These are phyloP conservation scores for Citrus australasica DNA, from an alignment of 345 rosid species.

Conservation along the genomic window DNA sequence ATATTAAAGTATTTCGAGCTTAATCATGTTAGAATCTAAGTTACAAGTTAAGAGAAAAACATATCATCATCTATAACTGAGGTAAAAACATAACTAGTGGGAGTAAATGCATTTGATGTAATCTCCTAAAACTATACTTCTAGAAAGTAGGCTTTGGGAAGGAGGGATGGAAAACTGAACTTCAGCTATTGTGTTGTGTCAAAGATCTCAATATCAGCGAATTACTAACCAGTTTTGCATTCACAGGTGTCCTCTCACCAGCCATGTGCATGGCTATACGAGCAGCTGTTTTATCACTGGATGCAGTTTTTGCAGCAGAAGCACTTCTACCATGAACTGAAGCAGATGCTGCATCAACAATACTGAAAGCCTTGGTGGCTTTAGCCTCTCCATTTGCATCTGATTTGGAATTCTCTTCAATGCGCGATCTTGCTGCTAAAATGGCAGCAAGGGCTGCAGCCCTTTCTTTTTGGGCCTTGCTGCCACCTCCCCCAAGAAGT, in stretches of 20 bases:
- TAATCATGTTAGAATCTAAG: background rate
- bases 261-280: constrained; percentile 95
- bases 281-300: constrained; percentile 85
- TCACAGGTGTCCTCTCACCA: constrained; percentile 88
- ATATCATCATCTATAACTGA: background rate
- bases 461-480: constrained; percentile 89
- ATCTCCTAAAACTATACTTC: background rate
- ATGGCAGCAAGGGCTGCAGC: constrained; percentile 88
- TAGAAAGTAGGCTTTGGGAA: background rate
- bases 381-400: constrained; percentile 49
- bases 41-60: background rate
- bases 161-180: background rate
- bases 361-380: constrained; percentile 51
- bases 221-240: constrained; percentile 70
- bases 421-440: constrained; percentile 74
- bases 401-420: constrained; percentile 59
- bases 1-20: background rate
- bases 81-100: background rate
- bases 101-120: background rate
- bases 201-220: constrained; percentile 1
- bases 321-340: constrained; percentile 96
- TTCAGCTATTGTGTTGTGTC: background rate
- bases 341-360: constrained; percentile 98
- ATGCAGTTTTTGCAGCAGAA: constrained; percentile 79
- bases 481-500: constrained; percentile 92